phyloP scores from a whole-genome alignment of 352 stramenopile genomes.

The Globisporangium polare region DNA sequence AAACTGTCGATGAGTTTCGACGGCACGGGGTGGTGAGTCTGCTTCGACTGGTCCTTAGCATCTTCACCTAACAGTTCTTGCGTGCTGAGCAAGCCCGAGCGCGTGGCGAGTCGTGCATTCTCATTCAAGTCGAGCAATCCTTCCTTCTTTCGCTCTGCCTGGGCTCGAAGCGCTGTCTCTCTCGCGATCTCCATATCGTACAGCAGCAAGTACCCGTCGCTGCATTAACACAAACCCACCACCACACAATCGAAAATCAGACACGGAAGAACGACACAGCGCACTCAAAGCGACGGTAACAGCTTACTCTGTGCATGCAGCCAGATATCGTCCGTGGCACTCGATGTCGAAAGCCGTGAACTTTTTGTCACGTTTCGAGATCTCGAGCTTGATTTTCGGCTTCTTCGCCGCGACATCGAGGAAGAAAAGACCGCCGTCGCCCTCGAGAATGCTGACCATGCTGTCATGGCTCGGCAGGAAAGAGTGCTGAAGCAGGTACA shows the following conservation, averaged over 20 bases:
- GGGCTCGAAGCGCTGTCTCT: slow-evolving; percentile 43
- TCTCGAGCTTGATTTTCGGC: slow-evolving; percentile 74
- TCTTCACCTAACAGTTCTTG: neutral
- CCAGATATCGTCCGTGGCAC: slow-evolving; percentile 63
- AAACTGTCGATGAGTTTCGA: slow-evolving; percentile 76
- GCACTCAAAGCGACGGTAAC: neutral
- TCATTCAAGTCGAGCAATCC: slow-evolving; percentile 42
- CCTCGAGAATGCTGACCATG: slow-evolving; percentile 64
- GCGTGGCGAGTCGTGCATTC: slow-evolving; percentile 30
- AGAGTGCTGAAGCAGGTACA: slow-evolving; percentile 34
- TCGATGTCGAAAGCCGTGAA: slow-evolving; percentile 73
- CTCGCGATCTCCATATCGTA: slow-evolving; percentile 80
- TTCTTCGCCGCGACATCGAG: slow-evolving; percentile 61
- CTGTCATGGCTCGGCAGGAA: slow-evolving; percentile 58
- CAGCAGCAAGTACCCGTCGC: slow-evolving; percentile 71
- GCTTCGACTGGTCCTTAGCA: neutral
- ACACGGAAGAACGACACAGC: neutral
- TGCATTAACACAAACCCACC: slow-evolving; percentile 17
- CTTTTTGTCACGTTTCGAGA: slow-evolving; percentile 42
- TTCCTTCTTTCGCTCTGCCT: slow-evolving; percentile 33
- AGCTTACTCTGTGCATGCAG: slow-evolving; percentile 54
- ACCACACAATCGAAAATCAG: neutral
- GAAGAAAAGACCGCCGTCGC: slow-evolving; percentile 69
- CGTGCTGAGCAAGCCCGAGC: slow-evolving; percentile 28
- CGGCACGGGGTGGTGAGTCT: slow-evolving; percentile 34